Base-by-base conservation (phyloP, 257 asterid genomes). In the Penstemon davidsonii region DNA sequence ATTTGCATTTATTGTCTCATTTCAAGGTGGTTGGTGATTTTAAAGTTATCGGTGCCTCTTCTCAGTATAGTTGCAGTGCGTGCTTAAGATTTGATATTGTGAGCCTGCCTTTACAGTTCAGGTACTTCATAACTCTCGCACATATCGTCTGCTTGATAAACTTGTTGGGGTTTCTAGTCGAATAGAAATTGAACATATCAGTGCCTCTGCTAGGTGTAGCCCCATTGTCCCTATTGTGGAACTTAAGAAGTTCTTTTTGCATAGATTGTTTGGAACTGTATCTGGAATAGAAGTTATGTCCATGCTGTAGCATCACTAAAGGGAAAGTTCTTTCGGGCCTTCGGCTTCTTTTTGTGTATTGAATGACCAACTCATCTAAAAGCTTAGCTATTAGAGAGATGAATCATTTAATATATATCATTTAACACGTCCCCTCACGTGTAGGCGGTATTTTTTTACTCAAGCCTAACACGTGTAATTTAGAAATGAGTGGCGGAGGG, bases 1-100 rank as follows among this genome's bases (percentile, higher is more conserved):
- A 44, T 41, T 4, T 62, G 57, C 63, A 43, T 11, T 68, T 62
- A 67, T 43, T 54, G n/a, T 47, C 6, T 63, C 67, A 19, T 70
- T 69, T 51, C 59, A 64, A 13, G 40, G 40, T 33, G 12, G 49
- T 58, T 59, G 61, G 64, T 43, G 56, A 58, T 58, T 62, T 51
- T 46, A 5, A 38, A 12, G 58, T 43, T 55, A 62, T 25, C 33
- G 33, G 33, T 25, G 52, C 45, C 10, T 39, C 45, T 62, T 47
- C 65, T 59, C 53, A 54, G 37, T 55, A 56, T 62, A 56, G 13
- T 49, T 55, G 79, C 75, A 49, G 68, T 33, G 53, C 40, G 74
- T 33, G 18, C 75, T 51, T 18, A 41, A 56, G 44, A 36, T 63
- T 68, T 47, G 67, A 62, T 55, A 62, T 63, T 41, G 45, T 19